Base-by-base conservation (phyloP, 208 protist species). In the Acanthamoeba rhysodes region DNA sequence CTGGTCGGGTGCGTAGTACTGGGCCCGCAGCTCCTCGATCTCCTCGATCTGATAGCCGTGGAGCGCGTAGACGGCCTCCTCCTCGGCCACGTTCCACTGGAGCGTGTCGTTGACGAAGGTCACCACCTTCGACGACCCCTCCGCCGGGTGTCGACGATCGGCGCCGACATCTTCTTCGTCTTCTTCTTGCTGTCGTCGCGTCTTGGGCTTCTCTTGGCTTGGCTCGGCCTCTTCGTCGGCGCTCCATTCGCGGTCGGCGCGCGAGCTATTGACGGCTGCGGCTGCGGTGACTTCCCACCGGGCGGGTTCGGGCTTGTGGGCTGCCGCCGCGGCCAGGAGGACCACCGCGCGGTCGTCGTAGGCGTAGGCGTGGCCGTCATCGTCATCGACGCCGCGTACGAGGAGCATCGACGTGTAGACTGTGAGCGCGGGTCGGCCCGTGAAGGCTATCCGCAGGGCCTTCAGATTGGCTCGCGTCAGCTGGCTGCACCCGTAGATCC, bases 361-460 rank as follows among this genome's bases (percentile, higher is more conserved):
- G 55, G 20, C 55, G 55, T 59, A 22, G 55, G 55, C 55, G 55
- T 59, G 55, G 55, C 55, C 22, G 59, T 66, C 66, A 2, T 72
- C 66, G 66, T 72, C 66, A 27, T 72, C 66, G 66, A 37, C n/a
- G 66, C 66, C 66, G 66, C 66, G 66, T 14, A 72, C 66, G 24
- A 72, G 74, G 74, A 84, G 74, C 74, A 84, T 53, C 41, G 74
- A 84, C 45, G 74, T 84, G 74, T 84, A 84, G 74, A 84, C 41
- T 0, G 45, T 84, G 20, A 50, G 74, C 66, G 66, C 66, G 3
- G 74, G 8, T 9, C 34, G 45, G 3, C 74, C 74, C 16, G 22
- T 12, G 24, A 34, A 84, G 45, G 74, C 74, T 16, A 55, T 4
- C 37, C 45, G 41, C 29, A 84, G 74, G 16, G 74, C 74, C 41